Conservation (phyloP, 139 green algal genomes). For the Marvania coccoides region DNA sequence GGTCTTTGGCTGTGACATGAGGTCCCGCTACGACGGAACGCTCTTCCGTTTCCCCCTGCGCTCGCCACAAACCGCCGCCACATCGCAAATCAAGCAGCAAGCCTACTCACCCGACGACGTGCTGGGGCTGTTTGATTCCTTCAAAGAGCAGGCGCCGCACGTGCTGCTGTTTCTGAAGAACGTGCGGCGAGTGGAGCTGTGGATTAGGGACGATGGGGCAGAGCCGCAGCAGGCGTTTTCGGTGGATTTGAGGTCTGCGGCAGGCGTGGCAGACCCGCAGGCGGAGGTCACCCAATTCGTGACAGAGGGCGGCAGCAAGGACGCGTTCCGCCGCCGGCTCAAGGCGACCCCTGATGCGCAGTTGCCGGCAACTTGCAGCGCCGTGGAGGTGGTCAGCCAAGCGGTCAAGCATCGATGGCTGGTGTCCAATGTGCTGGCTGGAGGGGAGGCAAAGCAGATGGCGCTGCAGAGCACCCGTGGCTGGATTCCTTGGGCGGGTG, state of each 20-base stretch:
- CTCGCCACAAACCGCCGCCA: slow-evolving; percentile 16
- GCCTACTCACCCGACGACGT: slow-evolving; percentile 31
- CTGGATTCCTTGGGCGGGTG: slow-evolving; percentile 66
- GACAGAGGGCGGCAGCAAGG: not conserved
- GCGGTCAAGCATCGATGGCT: slow-evolving; percentile 35
- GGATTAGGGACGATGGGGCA: slow-evolving; percentile 6
- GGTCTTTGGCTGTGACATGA: slow-evolving; percentile 60
- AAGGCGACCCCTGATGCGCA: not conserved
- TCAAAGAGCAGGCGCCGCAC: slow-evolving; percentile 34
- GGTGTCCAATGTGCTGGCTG: slow-evolving; percentile 44
- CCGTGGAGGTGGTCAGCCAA: not conserved
- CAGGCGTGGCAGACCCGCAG: not conserved
- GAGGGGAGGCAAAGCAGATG: slow-evolving; percentile 24
- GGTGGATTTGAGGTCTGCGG: not conserved
- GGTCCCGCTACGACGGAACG: slow-evolving; percentile 40
- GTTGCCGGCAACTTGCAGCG: not conserved
- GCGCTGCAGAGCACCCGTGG: slow-evolving; percentile 15
- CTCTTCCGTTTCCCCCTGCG: slow-evolving; percentile 77
- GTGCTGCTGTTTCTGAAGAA: slow-evolving; percentile 72
- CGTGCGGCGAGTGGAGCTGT: slow-evolving; percentile 39
- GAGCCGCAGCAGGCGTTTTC: not conserved
- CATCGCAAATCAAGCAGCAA: slow-evolving; percentile 58
- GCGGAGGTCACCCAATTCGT: not conserved
- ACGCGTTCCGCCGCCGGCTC: not conserved
- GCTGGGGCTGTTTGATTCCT: slow-evolving; percentile 34